A percentile compares a stretch with the other conserved stretches of the same genome.
phyloP scores from a whole-genome alignment of 768 basidiomycete species.

The Nevesoporus exiguus region DNA sequence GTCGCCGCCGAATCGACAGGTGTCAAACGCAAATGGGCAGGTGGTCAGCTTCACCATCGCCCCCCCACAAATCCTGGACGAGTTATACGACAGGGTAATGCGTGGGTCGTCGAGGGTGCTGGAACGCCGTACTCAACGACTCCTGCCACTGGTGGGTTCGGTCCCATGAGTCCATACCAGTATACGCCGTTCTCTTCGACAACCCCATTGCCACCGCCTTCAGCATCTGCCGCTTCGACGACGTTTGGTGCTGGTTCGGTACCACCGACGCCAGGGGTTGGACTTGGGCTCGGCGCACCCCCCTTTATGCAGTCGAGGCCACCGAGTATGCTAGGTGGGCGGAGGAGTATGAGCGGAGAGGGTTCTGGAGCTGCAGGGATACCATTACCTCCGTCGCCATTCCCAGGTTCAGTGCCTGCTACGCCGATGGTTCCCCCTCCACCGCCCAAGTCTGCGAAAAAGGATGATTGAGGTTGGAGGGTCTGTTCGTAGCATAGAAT shows the following conservation, averaged over 20 bases:
- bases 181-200: slow-evolving; percentile 32
- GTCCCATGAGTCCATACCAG: slow-evolving; percentile 25
- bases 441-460: slow-evolving; percentile 19
- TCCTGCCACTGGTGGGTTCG: slow-evolving; percentile 31
- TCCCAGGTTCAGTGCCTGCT: slow-evolving; percentile 15
- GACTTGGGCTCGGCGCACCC: slow-evolving; percentile 29
- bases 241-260: slow-evolving; percentile 30
- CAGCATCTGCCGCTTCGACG: slow-evolving; percentile 26
- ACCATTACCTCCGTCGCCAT: slow-evolving; percentile 23
- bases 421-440: slow-evolving; percentile 19
- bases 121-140: slow-evolving; percentile 37
- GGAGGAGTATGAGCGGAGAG: slow-evolving; percentile 15
- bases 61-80: slow-evolving; percentile 32
- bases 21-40: slow-evolving; percentile 68
- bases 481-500: neutral
- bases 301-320: slow-evolving; percentile 17
- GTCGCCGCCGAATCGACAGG: slow-evolving; percentile 65
- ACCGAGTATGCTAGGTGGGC: slow-evolving; percentile 24
- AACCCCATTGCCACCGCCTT: slow-evolving; percentile 3
- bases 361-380: slow-evolving; percentile 8
- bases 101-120: slow-evolving; percentile 57
- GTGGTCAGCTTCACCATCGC: slow-evolving; percentile 60
- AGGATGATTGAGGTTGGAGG: slow-evolving; percentile 24
- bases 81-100: slow-evolving; percentile 54
- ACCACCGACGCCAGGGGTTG: slow-evolving; percentile 28